A percentile compares a stretch with the other conserved stretches of the same genome.
phyloP scores from a whole-genome alignment of 2,329 filamentous ascomycete genomes.

The Hymenoscyphus fraxineus region DNA sequence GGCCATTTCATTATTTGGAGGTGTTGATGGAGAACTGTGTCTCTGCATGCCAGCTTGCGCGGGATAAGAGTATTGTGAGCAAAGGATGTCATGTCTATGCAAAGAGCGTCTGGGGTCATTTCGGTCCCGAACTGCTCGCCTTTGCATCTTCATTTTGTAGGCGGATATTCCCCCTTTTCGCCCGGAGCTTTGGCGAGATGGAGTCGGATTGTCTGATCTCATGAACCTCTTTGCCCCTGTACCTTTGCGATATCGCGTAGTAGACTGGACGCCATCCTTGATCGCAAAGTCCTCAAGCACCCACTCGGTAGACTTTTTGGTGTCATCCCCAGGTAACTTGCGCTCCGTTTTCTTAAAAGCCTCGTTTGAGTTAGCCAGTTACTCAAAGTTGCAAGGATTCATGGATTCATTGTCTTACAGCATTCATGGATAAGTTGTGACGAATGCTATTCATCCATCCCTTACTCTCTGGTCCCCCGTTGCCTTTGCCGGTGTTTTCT shows the following conservation, averaged over 20 bases:
- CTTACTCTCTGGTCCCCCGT: constrained; percentile 45
- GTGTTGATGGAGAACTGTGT: constrained; percentile 26
- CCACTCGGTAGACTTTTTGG: constrained; percentile 73
- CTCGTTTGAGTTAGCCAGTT: constrained; percentile 33
- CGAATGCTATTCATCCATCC: constrained; percentile 97
- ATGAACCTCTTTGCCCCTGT: constrained; percentile 38
- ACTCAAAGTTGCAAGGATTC: background rate
- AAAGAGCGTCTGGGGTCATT: constrained; percentile 11
- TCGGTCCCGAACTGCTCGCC: constrained; percentile 19
- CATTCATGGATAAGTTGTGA: constrained; percentile 95
- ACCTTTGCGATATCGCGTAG: constrained; percentile 70
- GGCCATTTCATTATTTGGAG: constrained; percentile 17
- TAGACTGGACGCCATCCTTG: constrained; percentile 72
- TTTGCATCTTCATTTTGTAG: constrained; percentile 24
- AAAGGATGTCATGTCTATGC: constrained; percentile 12
- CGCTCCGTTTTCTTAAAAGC: constrained; percentile 52
- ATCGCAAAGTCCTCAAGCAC: constrained; percentile 68
- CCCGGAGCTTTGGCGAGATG: constrained; percentile 27
- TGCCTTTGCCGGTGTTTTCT: constrained; percentile 72
- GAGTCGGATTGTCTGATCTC: constrained; percentile 37
- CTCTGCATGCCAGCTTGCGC: constrained; percentile 6
- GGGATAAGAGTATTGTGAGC: constrained; percentile 4
- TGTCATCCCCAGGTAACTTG: constrained; percentile 43
- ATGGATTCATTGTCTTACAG: constrained; percentile 55
- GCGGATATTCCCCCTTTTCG: constrained; percentile 27